Percentiles rank a stretch among this genome's conserved stretches.
Evolutionary conservation across 148 eudicot genomes (phyloP).

Genomic region (Rhododendron henanense): DNA sequence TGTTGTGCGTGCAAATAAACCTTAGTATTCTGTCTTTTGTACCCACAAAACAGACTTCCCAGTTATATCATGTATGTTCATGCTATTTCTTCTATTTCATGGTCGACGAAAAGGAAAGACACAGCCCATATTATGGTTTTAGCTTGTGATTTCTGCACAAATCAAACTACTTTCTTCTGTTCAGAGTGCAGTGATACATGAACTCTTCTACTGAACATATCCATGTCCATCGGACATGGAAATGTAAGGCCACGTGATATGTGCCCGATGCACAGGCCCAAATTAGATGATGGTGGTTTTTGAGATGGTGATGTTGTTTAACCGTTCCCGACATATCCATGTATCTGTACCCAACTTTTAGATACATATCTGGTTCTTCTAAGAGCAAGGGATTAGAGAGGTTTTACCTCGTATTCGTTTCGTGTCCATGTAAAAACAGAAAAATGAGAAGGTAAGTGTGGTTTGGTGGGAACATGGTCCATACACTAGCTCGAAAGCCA

Average conservation of each 20-base stretch:
- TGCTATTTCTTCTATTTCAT: not conserved
- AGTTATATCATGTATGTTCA: not conserved
- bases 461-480: not conserved
- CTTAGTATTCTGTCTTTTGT: not conserved
- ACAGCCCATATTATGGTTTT: not conserved
- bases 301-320: not conserved
- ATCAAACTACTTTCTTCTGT: not conserved
- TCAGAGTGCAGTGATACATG: not conserved
- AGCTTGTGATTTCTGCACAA: not conserved
- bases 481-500: not conserved
- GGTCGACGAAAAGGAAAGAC: not conserved
- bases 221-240: not conserved
- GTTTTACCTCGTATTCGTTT: not conserved
- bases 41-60: not conserved
- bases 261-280: not conserved
- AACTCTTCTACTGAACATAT: not conserved
- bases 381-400: not conserved
- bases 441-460: not conserved
- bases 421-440: not conserved
- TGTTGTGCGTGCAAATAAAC: not conserved
- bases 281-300: not conserved
- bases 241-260: not conserved
- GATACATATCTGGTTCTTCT: not conserved
- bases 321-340: not conserved
- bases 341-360: not conserved